Evolutionary conservation across 2,329 filamentous ascomycete genomes (phyloP).

Genomic region (Neoarthrinium moseri): DNA sequence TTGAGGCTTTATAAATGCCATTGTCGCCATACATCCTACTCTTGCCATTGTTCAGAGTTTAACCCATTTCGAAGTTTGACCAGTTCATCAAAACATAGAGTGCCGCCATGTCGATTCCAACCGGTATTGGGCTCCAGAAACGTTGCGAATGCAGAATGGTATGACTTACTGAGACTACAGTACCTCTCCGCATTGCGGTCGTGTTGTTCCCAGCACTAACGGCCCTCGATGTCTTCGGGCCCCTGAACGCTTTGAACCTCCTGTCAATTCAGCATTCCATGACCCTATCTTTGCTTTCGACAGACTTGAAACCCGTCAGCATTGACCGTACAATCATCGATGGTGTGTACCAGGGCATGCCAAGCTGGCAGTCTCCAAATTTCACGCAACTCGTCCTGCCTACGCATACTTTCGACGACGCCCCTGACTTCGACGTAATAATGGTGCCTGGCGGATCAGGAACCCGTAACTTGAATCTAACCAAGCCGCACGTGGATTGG

Average conservation of each 20-base stretch:
- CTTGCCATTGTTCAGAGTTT: too few species aligned
- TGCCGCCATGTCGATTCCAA: too few species aligned
- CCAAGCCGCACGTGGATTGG: slow-evolving; percentile 22
- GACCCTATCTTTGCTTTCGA: slow-evolving; percentile 22
- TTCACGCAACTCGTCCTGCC: slow-evolving; percentile 18
- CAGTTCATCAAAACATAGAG: too few species aligned
- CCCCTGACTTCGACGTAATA: slow-evolving; percentile 20
- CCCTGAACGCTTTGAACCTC: slow-evolving; percentile 24
- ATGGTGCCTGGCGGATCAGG: slow-evolving; percentile 22
- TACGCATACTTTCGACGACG: slow-evolving; percentile 20
- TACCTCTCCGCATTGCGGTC: slow-evolving; percentile 22
- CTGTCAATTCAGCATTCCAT: slow-evolving; percentile 20
- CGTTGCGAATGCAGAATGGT: too few species aligned
- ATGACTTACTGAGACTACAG: too few species aligned
- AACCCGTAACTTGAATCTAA: slow-evolving; percentile 12
- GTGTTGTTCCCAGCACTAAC: slow-evolving; percentile 26
- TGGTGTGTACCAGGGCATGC: slow-evolving; percentile 10
- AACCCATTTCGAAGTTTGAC: too few species aligned
- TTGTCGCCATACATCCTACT: too few species aligned
- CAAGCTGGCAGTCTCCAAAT: slow-evolving; percentile 8
- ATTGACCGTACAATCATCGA: slow-evolving; percentile 18
- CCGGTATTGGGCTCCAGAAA: too few species aligned
- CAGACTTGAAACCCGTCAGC: slow-evolving; percentile 19
- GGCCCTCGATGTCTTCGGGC: slow-evolving; percentile 28
- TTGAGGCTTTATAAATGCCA: too few species aligned